Evolutionary conservation across 305 asterid species (phyloP).

Genomic region (Rubia peregrina): DNA sequence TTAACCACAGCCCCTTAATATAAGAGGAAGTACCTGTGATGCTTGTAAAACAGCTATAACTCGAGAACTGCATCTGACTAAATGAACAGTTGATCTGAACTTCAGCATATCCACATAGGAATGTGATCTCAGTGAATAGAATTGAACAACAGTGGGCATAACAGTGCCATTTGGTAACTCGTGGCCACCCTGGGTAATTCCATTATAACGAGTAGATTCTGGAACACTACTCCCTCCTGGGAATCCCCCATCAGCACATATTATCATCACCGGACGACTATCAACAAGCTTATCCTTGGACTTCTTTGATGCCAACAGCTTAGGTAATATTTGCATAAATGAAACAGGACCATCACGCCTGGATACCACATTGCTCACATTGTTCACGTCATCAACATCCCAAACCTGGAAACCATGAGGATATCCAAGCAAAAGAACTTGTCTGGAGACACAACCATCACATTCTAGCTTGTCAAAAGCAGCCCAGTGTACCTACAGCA

Average conservation of each 20-base stretch:
- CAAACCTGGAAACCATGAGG: conserved; percentile 85
- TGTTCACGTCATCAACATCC: conserved; percentile 84
- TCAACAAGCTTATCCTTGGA: conserved; percentile 45
- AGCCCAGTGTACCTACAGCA: conserved; percentile 75
- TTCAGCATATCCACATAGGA: conserved; percentile 74
- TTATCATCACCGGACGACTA: conserved; percentile 66
- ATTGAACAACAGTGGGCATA: conserved; percentile 79
- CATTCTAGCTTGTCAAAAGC: conserved; percentile 72
- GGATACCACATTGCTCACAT: conserved; percentile 68
- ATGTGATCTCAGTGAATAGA: conserved; percentile 75
- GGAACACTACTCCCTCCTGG: conserved; percentile 47
- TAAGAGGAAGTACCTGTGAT: conserved; percentile 53
- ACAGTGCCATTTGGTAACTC: conserved; percentile 33
- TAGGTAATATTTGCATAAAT: conserved; percentile 58
- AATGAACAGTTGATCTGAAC: conserved; percentile 76
- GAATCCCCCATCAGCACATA: conserved; percentile 77
- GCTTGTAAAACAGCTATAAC: conserved; percentile 75
- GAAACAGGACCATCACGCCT: conserved; percentile 93
- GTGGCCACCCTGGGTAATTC: conserved; percentile 37
- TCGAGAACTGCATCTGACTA: conserved; percentile 80
- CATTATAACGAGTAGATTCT: conserved; percentile 39
- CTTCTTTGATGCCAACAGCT: conserved; percentile 34
- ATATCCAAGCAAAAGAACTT: conserved; percentile 63
- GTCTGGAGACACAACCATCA: conserved; percentile 33
- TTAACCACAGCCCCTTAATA: conserved; percentile 2